Evolutionary conservation across 768 basidiomycete species (phyloP), one percentile per base, ranked within the genome.

Genomic region (Pulveroboletus sp.): DNA sequence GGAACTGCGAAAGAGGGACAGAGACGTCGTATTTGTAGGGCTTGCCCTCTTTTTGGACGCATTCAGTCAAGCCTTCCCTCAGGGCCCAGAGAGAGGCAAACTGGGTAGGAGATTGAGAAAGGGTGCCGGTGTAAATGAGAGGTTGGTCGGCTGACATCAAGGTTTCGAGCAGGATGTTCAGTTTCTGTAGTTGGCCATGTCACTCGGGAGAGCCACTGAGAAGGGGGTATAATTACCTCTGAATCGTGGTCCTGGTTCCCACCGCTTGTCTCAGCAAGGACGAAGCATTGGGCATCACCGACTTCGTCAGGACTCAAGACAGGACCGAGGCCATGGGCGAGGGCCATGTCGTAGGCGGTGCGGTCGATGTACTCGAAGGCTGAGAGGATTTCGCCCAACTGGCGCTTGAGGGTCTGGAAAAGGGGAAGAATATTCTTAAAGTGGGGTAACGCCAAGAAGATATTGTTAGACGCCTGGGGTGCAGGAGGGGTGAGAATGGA

Each of bases 21-120:
- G 90, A 93, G 38, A 99, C 80, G 61, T 96, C 93, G 63, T 98
- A 99, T 72, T 99, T 99, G 75, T 97, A 98, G 6, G 86, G 83
- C 58, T 92, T 93, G 36, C 96, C 96, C 65, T 91, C 85, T 64
- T 97, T 97, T 32, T 89, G 88, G 5, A 89, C 80, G 5, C 93
- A 89, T 67, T 99, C 96, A 2, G 96, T 82, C 22, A 98, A 77
- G 14, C 89, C 85, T 71, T 99, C 96, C 23, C 95, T 86, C 17
- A 97, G 74, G 1, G 84, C 82, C 96, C 96, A 98, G 2, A 99
- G 70, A 0, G 88, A 85, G 1, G 85, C 79, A 61, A 94, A 91
- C 64, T 99, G 95, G 1, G 86, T 80, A 19, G 91, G 86, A 24
- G 86, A 88, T 61, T 97, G 93, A 1, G 96, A 89, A 26, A 97